phyloP scores from a whole-genome alignment of 371 early-diverging fungal species.

The Gilbertella persicaria region DNA sequence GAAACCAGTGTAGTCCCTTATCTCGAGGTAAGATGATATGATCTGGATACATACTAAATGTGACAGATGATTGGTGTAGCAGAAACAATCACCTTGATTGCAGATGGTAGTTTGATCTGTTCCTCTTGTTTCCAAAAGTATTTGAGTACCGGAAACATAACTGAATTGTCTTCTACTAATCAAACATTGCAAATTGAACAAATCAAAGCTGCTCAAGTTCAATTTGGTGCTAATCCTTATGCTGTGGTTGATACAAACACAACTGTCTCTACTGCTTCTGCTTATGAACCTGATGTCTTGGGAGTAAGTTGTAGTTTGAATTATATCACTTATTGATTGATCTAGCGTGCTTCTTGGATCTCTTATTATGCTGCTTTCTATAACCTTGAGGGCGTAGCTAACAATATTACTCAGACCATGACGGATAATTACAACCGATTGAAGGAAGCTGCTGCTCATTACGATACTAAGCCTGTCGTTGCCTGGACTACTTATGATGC shows the following conservation, averaged over 20 bases:
- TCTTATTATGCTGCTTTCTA: slow-evolving; percentile 78
- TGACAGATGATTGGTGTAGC: slow-evolving; percentile 72
- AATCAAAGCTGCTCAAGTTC: slow-evolving; percentile 41
- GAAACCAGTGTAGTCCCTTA: slow-evolving; percentile 68
- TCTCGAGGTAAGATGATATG: slow-evolving; percentile 68
- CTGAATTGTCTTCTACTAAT: slow-evolving; percentile 40
- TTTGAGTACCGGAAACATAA: slow-evolving; percentile 29
- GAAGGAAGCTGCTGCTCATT: slow-evolving; percentile 50
- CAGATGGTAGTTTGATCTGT: slow-evolving; percentile 56
- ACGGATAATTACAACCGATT: slow-evolving; percentile 70
- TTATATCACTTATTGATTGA: too few relatives aligned
- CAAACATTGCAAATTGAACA: slow-evolving; percentile 42
- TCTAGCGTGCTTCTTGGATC: slow-evolving; percentile 74
- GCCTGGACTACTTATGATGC: slow-evolving; percentile 71
- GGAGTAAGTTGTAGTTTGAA: slow-evolving; percentile 59
- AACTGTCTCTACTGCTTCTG: slow-evolving; percentile 31
- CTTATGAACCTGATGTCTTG: slow-evolving; percentile 52
- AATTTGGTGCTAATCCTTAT: slow-evolving; percentile 39
- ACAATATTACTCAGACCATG: slow-evolving; percentile 53
- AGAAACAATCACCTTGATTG: slow-evolving; percentile 53
- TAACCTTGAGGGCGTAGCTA: slow-evolving; percentile 67
- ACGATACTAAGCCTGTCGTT: slow-evolving; percentile 57
- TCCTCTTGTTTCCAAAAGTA: slow-evolving; percentile 71
- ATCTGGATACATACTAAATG: too few relatives aligned
- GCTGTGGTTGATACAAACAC: slow-evolving; percentile 18